Base-by-base conservation (phyloP, 257 asterid genomes). In the Petunia axillaris region DNA sequence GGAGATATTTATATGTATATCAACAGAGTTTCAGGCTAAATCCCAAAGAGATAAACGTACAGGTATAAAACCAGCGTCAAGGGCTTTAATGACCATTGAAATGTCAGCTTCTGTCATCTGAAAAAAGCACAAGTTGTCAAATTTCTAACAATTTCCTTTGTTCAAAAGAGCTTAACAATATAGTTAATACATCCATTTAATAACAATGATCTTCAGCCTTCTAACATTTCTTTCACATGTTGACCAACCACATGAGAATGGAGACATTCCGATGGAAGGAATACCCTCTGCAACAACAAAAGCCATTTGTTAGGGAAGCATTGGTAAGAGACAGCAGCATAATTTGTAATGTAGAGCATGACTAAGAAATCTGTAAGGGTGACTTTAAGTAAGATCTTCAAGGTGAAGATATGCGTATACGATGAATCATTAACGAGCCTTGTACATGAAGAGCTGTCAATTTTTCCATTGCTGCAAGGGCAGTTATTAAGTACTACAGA, bases 191-290 rank as follows among this genome's bases (percentile, higher is more conserved):
- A 54, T 79, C 62, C 50, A 43, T 66, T 79, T 16, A 54, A 79
- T 55, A 38, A 59, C 80, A 62, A 81, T 60, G 73, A 64, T 74
- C 64, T 79, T 81, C 53, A 38, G 82, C 80, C 81, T 86, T 81
- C 97, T 91, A 83, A 95, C 99, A 89, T 92, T 91, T 93, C 95
- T 92, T 84, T 87, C 84, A 84, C 85, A 80, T 70, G 98, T 95
- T 80, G 96, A 85, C 98, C 99, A 95, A 86, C 98, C 98, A 85
- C 97, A 91, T 80, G 98, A 89, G 88, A 93, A 91, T 74, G 99
- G 99, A 80, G 99, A 95, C 95, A 95, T 87, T 75, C 99, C 99
- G 46, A 89, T 77, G 53, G 97, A 90, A 86, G 98, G 99, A 84
- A 95, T 93, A 88, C 97, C 96, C 92, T 93, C 99, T 95, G 98